Conservation (phyloP, 2,329 filamentous ascomycete species). For the Fusarium buxicola region DNA sequence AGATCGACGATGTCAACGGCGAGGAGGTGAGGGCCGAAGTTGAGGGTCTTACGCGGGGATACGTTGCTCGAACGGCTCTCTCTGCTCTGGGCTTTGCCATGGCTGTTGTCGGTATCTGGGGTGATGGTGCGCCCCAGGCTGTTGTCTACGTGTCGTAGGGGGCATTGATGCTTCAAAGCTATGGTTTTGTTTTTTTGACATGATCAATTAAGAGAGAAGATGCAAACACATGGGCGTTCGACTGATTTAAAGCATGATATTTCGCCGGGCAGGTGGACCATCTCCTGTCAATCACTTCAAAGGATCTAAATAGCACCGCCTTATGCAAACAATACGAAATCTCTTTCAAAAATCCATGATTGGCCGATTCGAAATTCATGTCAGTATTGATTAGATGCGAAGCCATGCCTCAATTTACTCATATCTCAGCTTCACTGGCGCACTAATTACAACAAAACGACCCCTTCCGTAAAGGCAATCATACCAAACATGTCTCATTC, state of each 20-base stretch:
- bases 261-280: conserved; percentile 14
- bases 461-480: not conserved
- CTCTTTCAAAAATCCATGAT: too few relatives aligned
- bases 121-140: conserved; percentile 63
- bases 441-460: not conserved
- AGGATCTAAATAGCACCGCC: not conserved
- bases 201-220: conserved; percentile 29
- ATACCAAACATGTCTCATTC: not conserved
- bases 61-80: conserved; percentile 65
- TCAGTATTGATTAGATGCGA: too few relatives aligned
- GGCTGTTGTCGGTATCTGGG: conserved; percentile 74
- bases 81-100: conserved; percentile 69
- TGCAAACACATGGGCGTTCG: conserved; percentile 34
- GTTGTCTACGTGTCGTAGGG: conserved; percentile 50
- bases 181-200: conserved; percentile 19
- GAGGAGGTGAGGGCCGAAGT: conserved; percentile 70
- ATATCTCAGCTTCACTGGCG: too few relatives aligned
- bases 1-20: conserved; percentile 66
- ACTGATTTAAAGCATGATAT: conserved; percentile 18
- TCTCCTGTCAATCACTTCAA: conserved; percentile 36
- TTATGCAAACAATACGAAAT: too few relatives aligned
- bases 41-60: conserved; percentile 65
- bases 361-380: too few relatives aligned
- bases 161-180: not conserved
- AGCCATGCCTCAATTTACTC: too few relatives aligned